Evolutionary conservation across 78 protist genomes (phyloP), one percentile per base, ranked within the genome.

Genomic region (Chrysochromulina parva): DNA sequence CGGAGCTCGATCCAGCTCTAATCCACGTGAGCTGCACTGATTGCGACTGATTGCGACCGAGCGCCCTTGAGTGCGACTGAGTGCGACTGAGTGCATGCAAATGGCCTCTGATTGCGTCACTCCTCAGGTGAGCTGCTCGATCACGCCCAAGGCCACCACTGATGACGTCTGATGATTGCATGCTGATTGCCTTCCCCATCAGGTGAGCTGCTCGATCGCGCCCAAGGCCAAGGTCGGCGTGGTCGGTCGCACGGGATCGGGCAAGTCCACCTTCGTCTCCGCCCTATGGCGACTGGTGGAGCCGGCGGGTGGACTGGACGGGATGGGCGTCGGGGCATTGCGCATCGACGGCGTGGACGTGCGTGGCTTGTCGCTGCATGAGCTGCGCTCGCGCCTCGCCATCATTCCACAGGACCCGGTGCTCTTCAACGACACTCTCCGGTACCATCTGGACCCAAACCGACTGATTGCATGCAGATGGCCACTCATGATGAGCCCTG

Each of bases 331-430:
- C 19, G 78, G 78, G 50, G 78, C 78, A 6, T 69, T 95, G 17
- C 9, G 0, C 24, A 38, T 96, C 38, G 96, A 95, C 53, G 94
- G 95, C 28, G 90, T 92, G 13, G 95, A 95, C 81, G 94, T 96
- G 55, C 7, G 95, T 0, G 3, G 19, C 1, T 53, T 96, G 11
- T 95, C 95, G 47, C 87, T 96, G 71, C 57, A 55, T n/a, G 91
- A 58, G 58, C 82, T 97, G 53, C 94, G 99, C 47, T 28, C 78
- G 24, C 88, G 88, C 38, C 91, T 98, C 38, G 81, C 98, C 16
- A 96, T 97, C 94, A 97, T 97, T 55, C 98, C 99, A 22, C 99
- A 98, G 93, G 98, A 95, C 67, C 98, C 99, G 55, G 92, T 92
- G 0, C 84, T 97, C 69, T 96, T 98, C 94, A 71, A 94, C 48